Evolutionary conservation across 768 basidiomycete genomes (phyloP), one percentile per base, ranked within the genome.

Genomic region (Russula sp.): DNA sequence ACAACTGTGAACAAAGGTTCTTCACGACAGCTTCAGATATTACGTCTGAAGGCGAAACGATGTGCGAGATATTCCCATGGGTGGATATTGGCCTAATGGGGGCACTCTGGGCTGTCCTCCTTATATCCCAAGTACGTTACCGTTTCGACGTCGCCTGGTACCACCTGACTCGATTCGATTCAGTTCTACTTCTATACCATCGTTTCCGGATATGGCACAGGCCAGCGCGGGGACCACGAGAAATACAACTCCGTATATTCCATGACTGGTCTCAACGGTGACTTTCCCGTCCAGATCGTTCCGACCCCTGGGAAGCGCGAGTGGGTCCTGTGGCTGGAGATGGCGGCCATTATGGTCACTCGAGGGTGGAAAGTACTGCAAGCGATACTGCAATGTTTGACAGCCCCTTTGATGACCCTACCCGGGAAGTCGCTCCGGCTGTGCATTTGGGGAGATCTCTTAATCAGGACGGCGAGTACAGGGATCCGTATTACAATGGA

Each of bases 51-150:
- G 90, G 86, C 7, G 74, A 86, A 40, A 85, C 83, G 6, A 80
- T 98, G 26, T 99, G 97, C 76, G 79, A 87, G 53, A 88, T 97
- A 60, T 96, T 98, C 72, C 81, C 93, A 5, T 97, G 94, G 92
- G 90, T 92, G 11, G 90, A 91, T 70, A 79, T 97, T 16, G 95
- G 95, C 42, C 77, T 98, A 61, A 95, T 98, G 93, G 89, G n/a
- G 22, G 92, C 84, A 9, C 78, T 97, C 7, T 98, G 94, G 91
- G 75, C 90, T 11, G 71, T 97, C 18, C 78, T 97, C 30, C 83
- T 82, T n/a, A 78, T 88, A 65, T 77, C 90, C 40, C 93, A 96
- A 74, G 89, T 88, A 74, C 69, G 86, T 70, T 62, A 49, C 56
- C n/a, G 9, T 48, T 16, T 55, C 63, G 16, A 50, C 56, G 30